Evolutionary conservation across 176 grass and related monocot species (phyloP).

Genomic region (Carex cristatella): DNA sequence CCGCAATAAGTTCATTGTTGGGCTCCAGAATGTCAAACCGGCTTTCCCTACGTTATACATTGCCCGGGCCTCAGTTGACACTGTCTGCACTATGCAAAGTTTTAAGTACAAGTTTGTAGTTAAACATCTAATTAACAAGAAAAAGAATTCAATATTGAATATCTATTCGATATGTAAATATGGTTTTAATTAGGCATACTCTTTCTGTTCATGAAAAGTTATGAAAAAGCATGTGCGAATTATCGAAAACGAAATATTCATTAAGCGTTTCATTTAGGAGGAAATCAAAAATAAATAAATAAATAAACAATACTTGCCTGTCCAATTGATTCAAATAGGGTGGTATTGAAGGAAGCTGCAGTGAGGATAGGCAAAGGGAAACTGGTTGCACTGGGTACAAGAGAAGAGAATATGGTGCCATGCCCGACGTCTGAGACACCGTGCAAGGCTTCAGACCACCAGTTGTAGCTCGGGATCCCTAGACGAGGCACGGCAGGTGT

Average conservation of each 20-base stretch:
- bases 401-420: constrained; percentile 51
- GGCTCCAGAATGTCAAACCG: constrained; percentile 87
- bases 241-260: background rate
- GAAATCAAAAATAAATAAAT: background rate
- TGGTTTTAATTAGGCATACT: background rate
- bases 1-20: constrained; percentile 83
- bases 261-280: background rate
- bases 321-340: constrained; percentile 68
- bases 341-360: constrained; percentile 76
- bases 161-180: background rate
- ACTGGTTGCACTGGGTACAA: constrained; percentile 75
- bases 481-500: constrained; percentile 50
- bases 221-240: background rate
- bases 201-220: background rate
- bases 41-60: constrained; percentile 95
- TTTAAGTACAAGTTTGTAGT: background rate
- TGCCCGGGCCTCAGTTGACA: constrained; percentile 78
- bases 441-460: constrained; percentile 97
- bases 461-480: constrained; percentile 82
- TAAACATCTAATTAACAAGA: background rate
- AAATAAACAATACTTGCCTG: constrained; percentile 33
- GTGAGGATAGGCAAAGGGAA: constrained; percentile 82
- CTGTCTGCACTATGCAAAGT: constrained; percentile 29
- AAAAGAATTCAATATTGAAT: background rate
- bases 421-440: constrained; percentile 72